Conservation (phyloP, 805 yeast genomes). For the Teunomyces atbi region DNA sequence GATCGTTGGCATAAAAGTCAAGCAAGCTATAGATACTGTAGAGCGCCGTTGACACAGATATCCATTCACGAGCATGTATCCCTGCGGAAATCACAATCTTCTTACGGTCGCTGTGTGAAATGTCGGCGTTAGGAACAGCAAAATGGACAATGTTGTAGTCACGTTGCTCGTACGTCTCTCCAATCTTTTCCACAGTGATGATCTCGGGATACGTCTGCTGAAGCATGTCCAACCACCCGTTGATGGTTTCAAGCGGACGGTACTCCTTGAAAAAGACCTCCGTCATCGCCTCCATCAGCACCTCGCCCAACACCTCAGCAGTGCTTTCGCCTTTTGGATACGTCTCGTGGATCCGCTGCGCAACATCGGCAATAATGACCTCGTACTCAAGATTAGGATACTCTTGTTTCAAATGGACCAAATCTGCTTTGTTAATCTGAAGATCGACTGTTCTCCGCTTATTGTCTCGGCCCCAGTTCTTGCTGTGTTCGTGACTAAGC, state of each 20-base stretch:
- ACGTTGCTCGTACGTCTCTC: constrained; percentile 74
- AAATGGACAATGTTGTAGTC: constrained; percentile 66
- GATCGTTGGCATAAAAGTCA: constrained; percentile 28
- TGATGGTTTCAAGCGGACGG: constrained; percentile 64
- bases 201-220: constrained; percentile 61
- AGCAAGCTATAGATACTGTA: constrained; percentile 46
- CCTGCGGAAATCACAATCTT: constrained; percentile 82
- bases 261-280: constrained; percentile 71
- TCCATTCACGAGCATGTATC: constrained; percentile 90
- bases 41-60: constrained; percentile 67
- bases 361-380: constrained; percentile 55
- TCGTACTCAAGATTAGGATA: constrained; percentile 27
- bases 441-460: constrained; percentile 49
- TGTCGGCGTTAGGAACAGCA: constrained; percentile 43
- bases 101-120: constrained; percentile 38
- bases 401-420: constrained; percentile 18
- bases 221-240: constrained; percentile 68
- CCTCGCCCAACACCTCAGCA: constrained; percentile 10
- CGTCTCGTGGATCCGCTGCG: constrained; percentile 56
- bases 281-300: constrained; percentile 10
- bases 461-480: constrained; percentile 50
- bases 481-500: constrained; percentile 8
- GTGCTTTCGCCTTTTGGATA: constrained; percentile 35
- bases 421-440: constrained; percentile 20
- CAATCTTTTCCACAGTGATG: constrained; percentile 64